Evolutionary conservation across 1,139 yeast genomes (phyloP).

Genomic region (Lodderomyces parapsilosis): DNA sequence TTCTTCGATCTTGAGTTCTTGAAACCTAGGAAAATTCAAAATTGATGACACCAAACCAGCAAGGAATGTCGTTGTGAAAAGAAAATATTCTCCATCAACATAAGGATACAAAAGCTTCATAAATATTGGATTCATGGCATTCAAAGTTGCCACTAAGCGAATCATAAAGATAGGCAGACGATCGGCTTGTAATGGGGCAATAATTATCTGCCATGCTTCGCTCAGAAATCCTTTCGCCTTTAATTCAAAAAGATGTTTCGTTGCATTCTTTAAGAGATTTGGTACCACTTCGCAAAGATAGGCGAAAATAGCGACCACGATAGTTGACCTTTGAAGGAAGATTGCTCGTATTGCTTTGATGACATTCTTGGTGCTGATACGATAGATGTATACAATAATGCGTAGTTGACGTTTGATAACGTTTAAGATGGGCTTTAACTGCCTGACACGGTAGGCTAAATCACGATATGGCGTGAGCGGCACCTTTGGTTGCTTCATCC

Average conservation of each 20-base stretch:
- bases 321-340: slow-evolving; percentile 15
- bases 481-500: neutral
- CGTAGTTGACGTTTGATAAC: neutral
- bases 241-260: slow-evolving; percentile 17
- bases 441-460: neutral
- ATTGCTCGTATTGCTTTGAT: slow-evolving; percentile 5
- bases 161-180: slow-evolving; percentile 32
- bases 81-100: slow-evolving; percentile 1
- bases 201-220: slow-evolving; percentile 16
- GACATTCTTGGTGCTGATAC: neutral
- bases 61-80: slow-evolving; percentile 8
- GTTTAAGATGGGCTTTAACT: neutral
- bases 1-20: slow-evolving; percentile 13
- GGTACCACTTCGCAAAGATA: slow-evolving; percentile 37
- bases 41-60: slow-evolving; percentile 22
- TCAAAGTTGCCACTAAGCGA: slow-evolving; percentile 19
- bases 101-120: slow-evolving; percentile 10
- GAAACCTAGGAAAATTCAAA: slow-evolving; percentile 22
- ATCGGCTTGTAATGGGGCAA: slow-evolving; percentile 24
- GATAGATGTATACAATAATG: neutral
- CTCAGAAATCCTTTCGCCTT: slow-evolving; percentile 12
- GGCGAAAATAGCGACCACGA: slow-evolving; percentile 33
- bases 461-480: neutral
- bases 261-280: slow-evolving; percentile 21
- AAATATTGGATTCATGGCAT: slow-evolving; percentile 16